Evolutionary conservation across 768 basidiomycete species (phyloP), one percentile per base, ranked within the genome.

Genomic region (Kwoniella shandongensis): DNA sequence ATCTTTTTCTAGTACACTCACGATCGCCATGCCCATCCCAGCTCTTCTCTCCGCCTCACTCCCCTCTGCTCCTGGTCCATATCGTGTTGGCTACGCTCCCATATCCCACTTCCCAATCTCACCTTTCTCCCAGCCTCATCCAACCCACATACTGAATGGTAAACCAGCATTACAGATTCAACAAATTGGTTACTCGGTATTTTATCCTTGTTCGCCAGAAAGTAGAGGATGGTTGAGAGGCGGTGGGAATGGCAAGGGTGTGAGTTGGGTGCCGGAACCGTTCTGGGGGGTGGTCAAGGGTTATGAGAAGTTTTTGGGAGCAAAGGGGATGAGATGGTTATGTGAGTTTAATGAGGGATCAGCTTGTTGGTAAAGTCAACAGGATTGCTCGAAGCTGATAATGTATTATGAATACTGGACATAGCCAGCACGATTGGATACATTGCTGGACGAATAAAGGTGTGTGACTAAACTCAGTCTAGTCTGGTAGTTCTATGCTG

Each of bases 231-330:
- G 48, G 22, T 56, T 54, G 53, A 42, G 55, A 22, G 32, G 35
- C 35, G 25, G 49, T 36, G 44, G 48, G 49, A 3, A 52, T 35
- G 13, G 41, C 38, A 15, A 52, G 17, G 52, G 57, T 3, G 61
- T 67, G 10, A 41, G 44, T 13, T 70, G 69, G 69, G 54, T 70
- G 22, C 61, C 66, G 1, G 56, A 63, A 27, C 65, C 65, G 15
- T 59, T 56, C 22, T 40, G 35, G 47, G 66, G 45, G 29, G 44
- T 70, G 23, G 55, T 65, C 2, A 49, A 42, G 13, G 69, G 69
- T 8, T 70, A 70, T 59, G 66, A 65, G 56, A 55, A 52, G 55
- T 67, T 70, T 49, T 29, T 67, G 13, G 57, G 60, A 0, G 45
- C 44, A 15, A 47, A 55, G 26, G 61, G 59, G 1, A 32, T 54